These are phyloP conservation scores for Ceratocystis smalleyi DNA, from an alignment of 2,329 filamentous ascomycete genomes.

Conservation along the genomic window DNA sequence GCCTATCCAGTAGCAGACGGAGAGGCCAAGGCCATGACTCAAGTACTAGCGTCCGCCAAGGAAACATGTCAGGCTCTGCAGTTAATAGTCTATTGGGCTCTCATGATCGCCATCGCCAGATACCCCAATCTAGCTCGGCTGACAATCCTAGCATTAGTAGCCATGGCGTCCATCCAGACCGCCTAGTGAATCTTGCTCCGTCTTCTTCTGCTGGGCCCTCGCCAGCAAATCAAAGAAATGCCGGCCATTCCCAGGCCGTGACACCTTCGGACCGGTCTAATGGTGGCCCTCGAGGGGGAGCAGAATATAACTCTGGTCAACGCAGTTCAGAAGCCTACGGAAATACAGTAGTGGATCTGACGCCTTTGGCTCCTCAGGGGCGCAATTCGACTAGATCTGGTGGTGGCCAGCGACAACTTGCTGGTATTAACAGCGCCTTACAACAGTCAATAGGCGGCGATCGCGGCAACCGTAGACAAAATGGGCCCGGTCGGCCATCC, in stretches of 20 bases:
- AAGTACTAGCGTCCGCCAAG: neutral
- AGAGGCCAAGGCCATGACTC: slow-evolving; percentile 4
- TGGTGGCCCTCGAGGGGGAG: neutral
- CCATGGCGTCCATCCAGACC: slow-evolving; percentile 14
- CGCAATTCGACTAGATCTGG: neutral
- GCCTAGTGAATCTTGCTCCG: slow-evolving; percentile 4
- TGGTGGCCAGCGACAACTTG: slow-evolving; percentile 34
- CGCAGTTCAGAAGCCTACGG: slow-evolving; percentile 5
- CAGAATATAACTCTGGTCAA: neutral
- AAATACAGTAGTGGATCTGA: slow-evolving; percentile 2
- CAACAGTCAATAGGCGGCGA: slow-evolving; percentile 31
- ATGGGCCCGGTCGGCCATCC: neutral
- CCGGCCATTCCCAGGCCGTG: neutral
- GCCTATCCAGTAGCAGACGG: slow-evolving; percentile 6
- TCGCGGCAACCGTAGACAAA: slow-evolving; percentile 8
- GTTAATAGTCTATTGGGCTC: neutral
- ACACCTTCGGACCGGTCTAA: neutral
- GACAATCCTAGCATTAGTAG: neutral
- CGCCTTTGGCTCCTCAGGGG: neutral
- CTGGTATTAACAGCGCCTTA: slow-evolving; percentile 43
- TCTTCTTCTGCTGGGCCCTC: neutral
- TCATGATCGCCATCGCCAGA: slow-evolving; percentile 14
- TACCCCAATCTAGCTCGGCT: neutral
- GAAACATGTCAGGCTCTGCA: neutral
- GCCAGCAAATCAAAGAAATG: neutral